phyloP scores from a whole-genome alignment of 352 stramenopile species.

The Phytopythium montanum region DNA sequence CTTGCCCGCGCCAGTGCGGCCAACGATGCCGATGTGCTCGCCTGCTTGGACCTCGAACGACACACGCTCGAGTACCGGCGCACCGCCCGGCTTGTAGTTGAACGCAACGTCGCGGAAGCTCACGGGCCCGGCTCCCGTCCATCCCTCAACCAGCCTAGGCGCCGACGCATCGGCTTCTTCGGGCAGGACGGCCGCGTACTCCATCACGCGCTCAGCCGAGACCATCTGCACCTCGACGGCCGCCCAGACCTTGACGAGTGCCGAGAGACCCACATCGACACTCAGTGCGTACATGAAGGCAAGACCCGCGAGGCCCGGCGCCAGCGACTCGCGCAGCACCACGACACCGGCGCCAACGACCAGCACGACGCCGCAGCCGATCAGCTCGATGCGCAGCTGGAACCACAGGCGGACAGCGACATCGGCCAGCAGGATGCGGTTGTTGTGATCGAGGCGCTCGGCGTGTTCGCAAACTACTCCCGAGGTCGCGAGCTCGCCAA shows the following conservation, averaged over 20 bases:
- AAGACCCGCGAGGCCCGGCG: slow-evolving; percentile 60
- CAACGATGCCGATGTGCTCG: slow-evolving; percentile 71
- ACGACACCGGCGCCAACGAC: slow-evolving; percentile 18
- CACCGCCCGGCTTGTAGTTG: slow-evolving; percentile 49
- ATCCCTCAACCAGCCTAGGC: slow-evolving; percentile 20
- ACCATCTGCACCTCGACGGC: slow-evolving; percentile 42
- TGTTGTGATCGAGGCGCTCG: slow-evolving; percentile 17
- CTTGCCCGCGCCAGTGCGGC: slow-evolving; percentile 78
- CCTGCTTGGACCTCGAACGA: slow-evolving; percentile 32
- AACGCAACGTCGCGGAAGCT: slow-evolving; percentile 70
- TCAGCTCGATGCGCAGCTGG: slow-evolving; percentile 25
- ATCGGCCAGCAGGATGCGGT: slow-evolving; percentile 11
- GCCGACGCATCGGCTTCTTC: slow-evolving; percentile 18
- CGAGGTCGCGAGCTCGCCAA: slow-evolving; percentile 11
- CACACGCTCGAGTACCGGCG: slow-evolving; percentile 36
- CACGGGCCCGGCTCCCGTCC: slow-evolving; percentile 62
- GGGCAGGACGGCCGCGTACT: slow-evolving; percentile 31
- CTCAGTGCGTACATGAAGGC: slow-evolving; percentile 81
- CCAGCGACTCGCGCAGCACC: slow-evolving; percentile 14
- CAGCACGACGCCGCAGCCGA: slow-evolving; percentile 22
- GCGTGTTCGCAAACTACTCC: slow-evolving; percentile 10
- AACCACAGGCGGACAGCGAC: slow-evolving; percentile 25
- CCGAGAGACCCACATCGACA: slow-evolving; percentile 72
- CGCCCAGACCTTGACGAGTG: slow-evolving; percentile 26
- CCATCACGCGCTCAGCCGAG: slow-evolving; percentile 37